Evolutionary conservation across 805 yeast genomes (phyloP).

Genomic region (Metschnikowia baotianmanensis): DNA sequence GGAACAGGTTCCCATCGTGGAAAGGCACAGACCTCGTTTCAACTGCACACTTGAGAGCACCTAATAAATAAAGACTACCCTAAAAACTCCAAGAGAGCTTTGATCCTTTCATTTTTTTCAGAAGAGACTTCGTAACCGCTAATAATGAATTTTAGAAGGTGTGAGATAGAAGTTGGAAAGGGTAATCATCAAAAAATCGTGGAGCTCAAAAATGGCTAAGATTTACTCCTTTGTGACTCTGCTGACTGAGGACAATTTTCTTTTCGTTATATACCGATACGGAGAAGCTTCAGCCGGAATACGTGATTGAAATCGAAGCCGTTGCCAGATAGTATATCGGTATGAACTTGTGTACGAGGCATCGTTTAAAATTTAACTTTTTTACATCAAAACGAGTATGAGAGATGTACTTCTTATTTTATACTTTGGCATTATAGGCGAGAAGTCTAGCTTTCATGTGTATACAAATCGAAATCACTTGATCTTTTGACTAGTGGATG

Average conservation of each 20-base stretch:
- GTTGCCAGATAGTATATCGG: too few relatives aligned
- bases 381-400: too few relatives aligned
- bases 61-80: slow-evolving; percentile 44
- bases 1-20: slow-evolving; percentile 53
- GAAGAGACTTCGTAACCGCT: slow-evolving; percentile 2
- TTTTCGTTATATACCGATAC: too few relatives aligned
- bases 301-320: too few relatives aligned
- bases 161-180: slow-evolving; percentile 20
- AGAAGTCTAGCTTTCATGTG: too few relatives aligned
- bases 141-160: slow-evolving; percentile 6
- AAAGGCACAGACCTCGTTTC: slow-evolving; percentile 51
- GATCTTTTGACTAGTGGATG: too few relatives aligned
- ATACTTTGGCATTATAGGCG: too few relatives aligned
- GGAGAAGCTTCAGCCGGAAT: too few relatives aligned
- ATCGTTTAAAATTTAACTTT: too few relatives aligned
- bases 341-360: too few relatives aligned
- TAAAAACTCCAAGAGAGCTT: slow-evolving; percentile 25
- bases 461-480: too few relatives aligned
- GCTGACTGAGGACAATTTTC: slow-evolving; percentile 45
- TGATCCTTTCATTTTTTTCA: slow-evolving; percentile 7
- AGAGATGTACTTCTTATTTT: too few relatives aligned
- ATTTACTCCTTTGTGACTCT: slow-evolving; percentile 40
- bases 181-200: slow-evolving; percentile 28
- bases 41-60: slow-evolving; percentile 42
- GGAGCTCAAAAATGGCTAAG: slow-evolving; percentile 34